These are phyloP conservation scores for Beauveria medogensis DNA, from an alignment of 2,329 filamentous ascomycete genomes.

Conservation along the genomic window DNA sequence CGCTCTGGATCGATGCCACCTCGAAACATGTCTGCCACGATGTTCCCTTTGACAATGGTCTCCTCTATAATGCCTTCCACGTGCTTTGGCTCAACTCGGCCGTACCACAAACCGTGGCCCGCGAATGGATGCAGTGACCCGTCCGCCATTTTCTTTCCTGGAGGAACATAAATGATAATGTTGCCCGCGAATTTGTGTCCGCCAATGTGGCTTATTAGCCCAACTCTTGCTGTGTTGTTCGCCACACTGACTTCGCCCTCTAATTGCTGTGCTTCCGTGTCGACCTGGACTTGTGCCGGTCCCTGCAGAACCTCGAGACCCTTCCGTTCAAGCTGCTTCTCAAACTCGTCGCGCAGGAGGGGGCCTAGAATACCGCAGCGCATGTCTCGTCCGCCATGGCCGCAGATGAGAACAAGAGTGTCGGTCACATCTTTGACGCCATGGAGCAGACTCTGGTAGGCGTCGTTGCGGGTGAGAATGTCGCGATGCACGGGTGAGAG, in stretches of 20 bases:
- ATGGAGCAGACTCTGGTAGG: constrained; percentile 41
- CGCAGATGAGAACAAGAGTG: constrained; percentile 76
- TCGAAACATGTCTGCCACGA: constrained; percentile 64
- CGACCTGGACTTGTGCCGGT: constrained; percentile 32
- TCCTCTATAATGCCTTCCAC: constrained; percentile 68
- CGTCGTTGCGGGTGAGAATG: constrained; percentile 41
- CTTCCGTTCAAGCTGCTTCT: constrained; percentile 42
- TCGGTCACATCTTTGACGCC: constrained; percentile 56
- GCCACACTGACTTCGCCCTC: constrained; percentile 12
- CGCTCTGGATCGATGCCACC: constrained; percentile 55
- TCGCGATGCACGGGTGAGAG: constrained; percentile 52
- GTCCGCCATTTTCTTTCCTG: constrained; percentile 30
- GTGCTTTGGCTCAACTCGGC: constrained; percentile 64
- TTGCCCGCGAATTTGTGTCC: constrained; percentile 85
- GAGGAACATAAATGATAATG: constrained; percentile 72
- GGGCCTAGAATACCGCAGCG: constrained; percentile 79
- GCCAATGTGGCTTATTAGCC: constrained; percentile 69
- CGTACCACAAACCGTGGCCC: constrained; percentile 76
- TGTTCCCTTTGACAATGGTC: constrained; percentile 58
- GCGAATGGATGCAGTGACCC: constrained; percentile 49
- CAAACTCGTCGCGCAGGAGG: constrained; percentile 63
- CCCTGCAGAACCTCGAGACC: constrained; percentile 42
- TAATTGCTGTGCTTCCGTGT: constrained; percentile 18
- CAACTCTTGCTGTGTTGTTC: constrained; percentile 48
- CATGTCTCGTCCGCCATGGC: constrained; percentile 72